Base-by-base conservation (phyloP, 148 eudicot species). In the Mesembryanthemum crystallinum region DNA sequence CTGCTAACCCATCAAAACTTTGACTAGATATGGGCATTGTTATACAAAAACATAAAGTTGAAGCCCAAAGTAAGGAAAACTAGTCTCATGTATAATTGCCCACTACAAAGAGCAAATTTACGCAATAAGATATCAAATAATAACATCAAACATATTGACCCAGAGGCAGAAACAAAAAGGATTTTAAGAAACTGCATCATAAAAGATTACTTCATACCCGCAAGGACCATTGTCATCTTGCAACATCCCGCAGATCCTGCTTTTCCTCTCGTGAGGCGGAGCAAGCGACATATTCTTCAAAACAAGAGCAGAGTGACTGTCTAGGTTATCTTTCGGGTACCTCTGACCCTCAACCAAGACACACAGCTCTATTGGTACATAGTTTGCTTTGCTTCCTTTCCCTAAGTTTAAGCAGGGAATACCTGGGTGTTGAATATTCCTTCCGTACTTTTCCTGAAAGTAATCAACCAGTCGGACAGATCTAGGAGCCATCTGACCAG, bases 281-380 rank as follows among this genome's bases (percentile, higher is more conserved):
- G 70, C 85, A 64, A 92, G 84, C 33, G 92, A 85, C 82, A 84
- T 76, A 0, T 73, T 61, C 82, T 87, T 91, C 71, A 91, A 80
- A 4, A 25, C 0, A 27, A 21, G 5, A 20, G 79, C 86, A 43
- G 77, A 71, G 32, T 84, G 23, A n/a, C 21, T 55, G 51, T 81
- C 84, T 72, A 88, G 63, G 14, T 80, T 5, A 71, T 89, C 97
- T 82, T 85, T 88, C 8, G 86, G 85, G 24, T 29, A 88, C 82
- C 90, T 87, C 78, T 88, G 93, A 35, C 93, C 92, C 85, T 89
- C 90, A 42, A 82, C 88, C 86, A 92, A 75, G 52, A 84, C 76
- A 73, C 97, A 92, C 15, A 88, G 81, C 73, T 92, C 97, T 75
- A 89, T 82, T 0, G 97, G 94, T 8, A 89, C 85, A 77, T 84